Conservation (phyloP, 352 stramenopile species). For the Plasmopara viticola region DNA sequence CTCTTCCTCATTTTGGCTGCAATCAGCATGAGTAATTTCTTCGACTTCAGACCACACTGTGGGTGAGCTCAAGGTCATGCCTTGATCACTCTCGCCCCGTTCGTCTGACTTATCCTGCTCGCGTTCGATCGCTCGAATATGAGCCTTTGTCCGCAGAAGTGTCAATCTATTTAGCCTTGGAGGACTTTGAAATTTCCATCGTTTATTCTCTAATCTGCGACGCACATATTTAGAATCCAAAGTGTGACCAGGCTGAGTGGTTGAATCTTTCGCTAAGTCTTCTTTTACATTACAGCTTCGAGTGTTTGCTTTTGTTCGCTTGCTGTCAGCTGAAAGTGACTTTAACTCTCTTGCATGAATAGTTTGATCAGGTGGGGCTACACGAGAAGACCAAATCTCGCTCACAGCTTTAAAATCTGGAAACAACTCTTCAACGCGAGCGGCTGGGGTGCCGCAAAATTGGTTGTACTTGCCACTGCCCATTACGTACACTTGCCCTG, state of each 20-base stretch:
- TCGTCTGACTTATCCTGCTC: constrained; percentile 11
- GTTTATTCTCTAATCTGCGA: constrained; percentile 55
- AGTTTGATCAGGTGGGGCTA: constrained; percentile 20
- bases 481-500: constrained; percentile 91
- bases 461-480: constrained; percentile 78
- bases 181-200: constrained; percentile 58
- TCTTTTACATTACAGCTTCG: constrained; percentile 3
- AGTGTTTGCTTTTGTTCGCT: constrained; percentile 5
- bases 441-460: constrained; percentile 58
- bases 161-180: constrained; percentile 46
- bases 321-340: not conserved
- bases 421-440: constrained; percentile 49
- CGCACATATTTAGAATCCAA: constrained; percentile 42
- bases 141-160: constrained; percentile 21
- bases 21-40: constrained; percentile 13
- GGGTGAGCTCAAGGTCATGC: constrained; percentile 5
- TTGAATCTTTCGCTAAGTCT: not conserved
- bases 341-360: constrained; percentile 2
- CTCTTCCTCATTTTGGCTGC: constrained; percentile 40
- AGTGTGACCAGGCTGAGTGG: not conserved
- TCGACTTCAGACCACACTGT: constrained; percentile 25
- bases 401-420: constrained; percentile 59
- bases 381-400: constrained; percentile 52
- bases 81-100: constrained; percentile 1
- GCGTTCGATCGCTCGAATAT: constrained; percentile 19